Evolutionary conservation across 208 protist species (phyloP).

Genomic region (Wallacemonas collosoma): DNA sequence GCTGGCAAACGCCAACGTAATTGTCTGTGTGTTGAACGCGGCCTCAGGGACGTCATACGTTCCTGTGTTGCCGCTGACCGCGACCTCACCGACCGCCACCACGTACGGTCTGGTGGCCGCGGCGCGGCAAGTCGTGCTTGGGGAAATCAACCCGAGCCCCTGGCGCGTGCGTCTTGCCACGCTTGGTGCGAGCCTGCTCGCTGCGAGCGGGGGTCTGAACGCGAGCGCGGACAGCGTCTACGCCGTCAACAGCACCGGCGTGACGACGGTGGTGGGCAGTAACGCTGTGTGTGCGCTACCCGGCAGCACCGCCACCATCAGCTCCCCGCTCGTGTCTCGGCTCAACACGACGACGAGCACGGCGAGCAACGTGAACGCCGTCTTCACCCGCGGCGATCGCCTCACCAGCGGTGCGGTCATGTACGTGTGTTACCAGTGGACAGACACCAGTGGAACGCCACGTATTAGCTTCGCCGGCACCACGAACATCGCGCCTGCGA

Average conservation of each 20-base stretch:
- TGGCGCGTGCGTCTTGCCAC: slow-evolving; percentile 73
- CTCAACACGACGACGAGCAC: slow-evolving; percentile 27
- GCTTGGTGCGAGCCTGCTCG: slow-evolving; percentile 55
- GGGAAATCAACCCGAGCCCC: slow-evolving; percentile 28
- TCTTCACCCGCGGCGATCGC: slow-evolving; percentile 49
- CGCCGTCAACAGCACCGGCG: slow-evolving; percentile 26
- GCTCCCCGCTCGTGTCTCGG: slow-evolving; percentile 35
- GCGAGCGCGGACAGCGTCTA: slow-evolving; percentile 49
- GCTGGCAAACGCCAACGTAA: slow-evolving; percentile 37
- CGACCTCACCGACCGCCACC: slow-evolving; percentile 28
- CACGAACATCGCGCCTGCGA: slow-evolving; percentile 31
- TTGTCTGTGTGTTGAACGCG: slow-evolving; percentile 61
- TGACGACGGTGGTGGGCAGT: slow-evolving; percentile 31
- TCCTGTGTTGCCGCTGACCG: slow-evolving; percentile 47
- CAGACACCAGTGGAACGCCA: slow-evolving; percentile 20
- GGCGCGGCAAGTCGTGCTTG: slow-evolving; percentile 39
- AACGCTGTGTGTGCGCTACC: slow-evolving; percentile 57
- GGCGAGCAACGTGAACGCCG: slow-evolving; percentile 25
- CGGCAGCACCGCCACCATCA: slow-evolving; percentile 27
- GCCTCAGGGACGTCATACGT: slow-evolving; percentile 45
- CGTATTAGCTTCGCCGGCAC: slow-evolving; percentile 65
- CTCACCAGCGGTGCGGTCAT: slow-evolving; percentile 39
- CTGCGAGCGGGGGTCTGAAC: slow-evolving; percentile 40
- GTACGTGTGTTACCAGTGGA: slow-evolving; percentile 84
- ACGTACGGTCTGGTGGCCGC: slow-evolving; percentile 54